Evolutionary conservation across 768 basidiomycete species (phyloP).

Genomic region (Xerocomus spinulosus): DNA sequence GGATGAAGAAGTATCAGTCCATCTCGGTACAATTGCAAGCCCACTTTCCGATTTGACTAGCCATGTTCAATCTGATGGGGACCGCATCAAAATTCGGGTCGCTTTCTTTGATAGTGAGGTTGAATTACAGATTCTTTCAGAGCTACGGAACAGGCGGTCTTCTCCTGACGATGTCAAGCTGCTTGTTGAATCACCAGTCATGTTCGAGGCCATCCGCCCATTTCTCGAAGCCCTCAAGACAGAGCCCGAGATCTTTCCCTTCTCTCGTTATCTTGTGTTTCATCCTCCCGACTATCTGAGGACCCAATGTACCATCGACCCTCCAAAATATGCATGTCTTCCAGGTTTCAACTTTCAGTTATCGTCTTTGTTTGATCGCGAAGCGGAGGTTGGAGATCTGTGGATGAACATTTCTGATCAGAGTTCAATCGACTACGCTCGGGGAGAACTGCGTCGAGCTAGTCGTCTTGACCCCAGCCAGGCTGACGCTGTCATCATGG

Average conservation of each 20-base stretch:
- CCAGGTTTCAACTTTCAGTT: conserved; percentile 58
- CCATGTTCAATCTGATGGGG: conserved; percentile 32
- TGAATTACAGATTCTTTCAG: conserved; percentile 43
- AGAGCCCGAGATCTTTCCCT: conserved; percentile 56
- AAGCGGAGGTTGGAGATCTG: conserved; percentile 37
- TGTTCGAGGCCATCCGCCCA: conserved; percentile 65
- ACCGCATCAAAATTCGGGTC: conserved; percentile 44
- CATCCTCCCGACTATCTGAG: conserved; percentile 34
- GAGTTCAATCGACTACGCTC: conserved; percentile 44
- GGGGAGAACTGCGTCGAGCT: conserved; percentile 37
- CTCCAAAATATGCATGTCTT: conserved; percentile 50
- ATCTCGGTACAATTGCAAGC: conserved; percentile 52
- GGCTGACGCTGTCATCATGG: conserved; percentile 61
- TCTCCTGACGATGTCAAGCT: conserved; percentile 28
- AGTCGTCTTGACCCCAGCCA: conserved; percentile 70
- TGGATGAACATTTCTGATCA: conserved; percentile 39
- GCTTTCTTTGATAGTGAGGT: conserved; percentile 61
- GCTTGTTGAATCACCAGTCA: conserved; percentile 57
- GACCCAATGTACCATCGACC: conserved; percentile 34
- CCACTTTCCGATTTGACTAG: conserved; percentile 42
- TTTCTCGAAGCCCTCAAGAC: conserved; percentile 59
- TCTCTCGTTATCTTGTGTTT: conserved; percentile 49
- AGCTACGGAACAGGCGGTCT: conserved; percentile 29
- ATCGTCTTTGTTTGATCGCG: conserved; percentile 45
- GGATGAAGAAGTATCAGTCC: conserved; percentile 33